phyloP scores from a whole-genome alignment of 257 asterid species.

The Rhazya stricta region DNA sequence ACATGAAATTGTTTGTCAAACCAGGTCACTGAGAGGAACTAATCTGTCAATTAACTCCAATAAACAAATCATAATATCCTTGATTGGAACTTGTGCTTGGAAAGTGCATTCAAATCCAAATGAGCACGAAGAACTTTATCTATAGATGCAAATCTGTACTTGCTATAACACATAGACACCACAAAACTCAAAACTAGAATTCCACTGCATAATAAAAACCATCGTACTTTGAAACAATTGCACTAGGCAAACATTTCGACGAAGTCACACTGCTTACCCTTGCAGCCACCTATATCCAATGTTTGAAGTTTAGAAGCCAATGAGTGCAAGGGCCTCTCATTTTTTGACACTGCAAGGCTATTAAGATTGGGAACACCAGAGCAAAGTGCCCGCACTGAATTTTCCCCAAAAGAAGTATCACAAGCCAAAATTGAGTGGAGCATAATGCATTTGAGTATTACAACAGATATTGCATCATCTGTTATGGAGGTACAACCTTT shows the following conservation, averaged over 20 bases:
- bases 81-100: background rate
- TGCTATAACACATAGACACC: background rate
- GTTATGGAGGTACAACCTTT: constrained; percentile 71
- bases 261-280: constrained; percentile 37
- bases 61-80: background rate
- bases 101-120: background rate
- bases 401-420: constrained; percentile 66
- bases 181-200: background rate
- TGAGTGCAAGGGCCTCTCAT: constrained; percentile 24
- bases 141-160: too few species aligned
- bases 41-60: background rate
- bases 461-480: constrained; percentile 60
- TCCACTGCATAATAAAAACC: background rate
- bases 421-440: constrained; percentile 62
- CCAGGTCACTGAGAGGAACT: background rate
- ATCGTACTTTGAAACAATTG: background rate
- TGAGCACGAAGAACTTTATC: background rate
- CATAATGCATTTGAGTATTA: constrained; percentile 52
- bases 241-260: constrained; percentile 4
- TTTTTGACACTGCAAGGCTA: constrained; percentile 16
- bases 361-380: constrained; percentile 26
- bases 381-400: constrained; percentile 63
- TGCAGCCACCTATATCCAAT: constrained; percentile 77
- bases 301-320: constrained; percentile 44
- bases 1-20: background rate